Percentiles rank a stretch among this genome's conserved stretches.
Evolutionary conservation across 2,329 filamentous ascomycete genomes (phyloP).

Genomic region (Verticillium nonalfalfae): DNA sequence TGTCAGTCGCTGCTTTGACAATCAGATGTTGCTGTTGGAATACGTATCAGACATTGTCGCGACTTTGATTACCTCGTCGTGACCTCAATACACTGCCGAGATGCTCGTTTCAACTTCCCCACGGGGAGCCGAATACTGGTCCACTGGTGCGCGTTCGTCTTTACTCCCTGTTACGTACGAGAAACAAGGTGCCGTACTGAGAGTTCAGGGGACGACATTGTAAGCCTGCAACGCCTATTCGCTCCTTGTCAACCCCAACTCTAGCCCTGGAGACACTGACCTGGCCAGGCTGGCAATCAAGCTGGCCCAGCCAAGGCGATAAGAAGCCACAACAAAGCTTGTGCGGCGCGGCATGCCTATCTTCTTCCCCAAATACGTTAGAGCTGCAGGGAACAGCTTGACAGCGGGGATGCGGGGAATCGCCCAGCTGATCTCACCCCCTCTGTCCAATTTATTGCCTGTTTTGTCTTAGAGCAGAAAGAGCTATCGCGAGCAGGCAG

Average conservation of each 20-base stretch:
- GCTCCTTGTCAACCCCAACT: background rate
- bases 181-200: background rate
- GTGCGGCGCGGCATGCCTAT: background rate
- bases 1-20: too few species aligned
- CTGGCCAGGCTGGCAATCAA: too few species aligned
- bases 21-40: too few species aligned
- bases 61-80: background rate
- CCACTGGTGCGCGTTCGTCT: background rate
- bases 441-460: conserved; percentile 1
- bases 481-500: background rate
- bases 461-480: background rate
- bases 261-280: background rate
- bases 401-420: background rate
- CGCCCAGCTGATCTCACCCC: background rate
- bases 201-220: background rate
- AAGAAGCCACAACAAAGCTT: background rate
- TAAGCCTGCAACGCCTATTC: background rate
- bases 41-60: background rate
- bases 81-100: background rate
- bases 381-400: background rate
- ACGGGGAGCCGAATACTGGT: background rate
- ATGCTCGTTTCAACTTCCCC: background rate
- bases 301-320: background rate
- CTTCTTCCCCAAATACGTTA: background rate
- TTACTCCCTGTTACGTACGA: background rate